A percentile compares a stretch with the other conserved stretches of the same genome.
These are phyloP conservation scores for Thozetella sp. DNA, from an alignment of 495 filamentous ascomycete genomes.

Conservation along the genomic window DNA sequence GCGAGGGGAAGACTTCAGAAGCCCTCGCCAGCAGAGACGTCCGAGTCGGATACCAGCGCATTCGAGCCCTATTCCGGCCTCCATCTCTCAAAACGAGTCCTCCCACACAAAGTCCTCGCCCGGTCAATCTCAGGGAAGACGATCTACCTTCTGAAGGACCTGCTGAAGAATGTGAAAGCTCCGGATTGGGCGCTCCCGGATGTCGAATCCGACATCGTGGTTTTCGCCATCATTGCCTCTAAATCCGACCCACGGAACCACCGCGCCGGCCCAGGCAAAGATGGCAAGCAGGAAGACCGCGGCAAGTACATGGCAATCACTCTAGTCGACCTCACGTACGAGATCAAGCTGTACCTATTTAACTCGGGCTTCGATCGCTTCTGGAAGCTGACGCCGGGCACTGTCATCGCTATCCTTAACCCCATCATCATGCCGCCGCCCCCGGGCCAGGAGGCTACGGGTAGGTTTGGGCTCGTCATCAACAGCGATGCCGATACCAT, in stretches of 20 bases:
- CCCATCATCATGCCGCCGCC: slow-evolving; percentile 87
- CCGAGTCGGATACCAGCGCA: slow-evolving; percentile 40
- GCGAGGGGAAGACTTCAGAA: slow-evolving; percentile 15
- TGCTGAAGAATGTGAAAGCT: slow-evolving; percentile 77
- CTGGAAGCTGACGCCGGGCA: slow-evolving; percentile 87
- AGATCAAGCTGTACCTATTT: slow-evolving; percentile 90
- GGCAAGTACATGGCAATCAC: slow-evolving; percentile 91
- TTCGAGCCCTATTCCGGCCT: slow-evolving; percentile 88
- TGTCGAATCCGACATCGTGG: slow-evolving; percentile 81
- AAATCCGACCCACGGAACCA: slow-evolving; percentile 81
- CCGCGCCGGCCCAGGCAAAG: slow-evolving; percentile 57
- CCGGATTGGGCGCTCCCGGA: slow-evolving; percentile 87
- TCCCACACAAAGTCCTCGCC: slow-evolving; percentile 77
- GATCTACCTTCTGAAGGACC: slow-evolving; percentile 75
- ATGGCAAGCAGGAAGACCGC: slow-evolving; percentile 52
- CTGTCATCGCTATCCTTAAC: slow-evolving; percentile 91
- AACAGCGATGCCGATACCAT: slow-evolving; percentile 84
- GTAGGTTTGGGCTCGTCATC: slow-evolving; percentile 80
- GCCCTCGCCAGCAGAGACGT: slow-evolving; percentile 9
- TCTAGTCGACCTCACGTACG: slow-evolving; percentile 87
- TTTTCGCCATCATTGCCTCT: slow-evolving; percentile 82
- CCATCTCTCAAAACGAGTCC: slow-evolving; percentile 82
- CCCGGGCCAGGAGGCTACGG: slow-evolving; percentile 68
- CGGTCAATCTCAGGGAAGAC: slow-evolving; percentile 77
- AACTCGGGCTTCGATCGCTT: slow-evolving; percentile 86